Evolutionary conservation across 1,284 basidiomycete species (phyloP).

Genomic region (Xerocomus minutiporus): DNA sequence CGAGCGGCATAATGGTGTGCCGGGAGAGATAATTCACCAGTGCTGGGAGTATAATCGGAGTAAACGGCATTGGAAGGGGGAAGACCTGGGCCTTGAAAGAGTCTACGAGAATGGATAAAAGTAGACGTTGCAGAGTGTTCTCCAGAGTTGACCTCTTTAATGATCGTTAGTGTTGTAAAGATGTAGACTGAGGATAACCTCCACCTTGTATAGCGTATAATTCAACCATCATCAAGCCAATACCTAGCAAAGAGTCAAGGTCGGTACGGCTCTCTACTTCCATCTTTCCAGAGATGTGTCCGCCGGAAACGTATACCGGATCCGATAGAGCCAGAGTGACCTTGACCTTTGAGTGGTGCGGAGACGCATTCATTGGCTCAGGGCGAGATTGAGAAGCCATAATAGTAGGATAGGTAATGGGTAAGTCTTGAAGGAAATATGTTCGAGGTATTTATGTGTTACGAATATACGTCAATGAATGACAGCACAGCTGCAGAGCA

Average conservation of each 20-base stretch:
- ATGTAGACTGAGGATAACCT: not conserved
- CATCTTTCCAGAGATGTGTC: conserved; percentile 64
- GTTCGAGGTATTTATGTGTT: conserved; percentile 11
- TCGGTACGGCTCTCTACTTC: conserved; percentile 72
- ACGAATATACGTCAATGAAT: conserved; percentile 5
- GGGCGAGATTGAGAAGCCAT: conserved; percentile 37
- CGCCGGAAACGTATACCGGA: conserved; percentile 58
- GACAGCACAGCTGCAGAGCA: conserved; percentile 3
- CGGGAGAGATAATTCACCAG: conserved; percentile 55
- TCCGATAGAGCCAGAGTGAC: conserved; percentile 57
- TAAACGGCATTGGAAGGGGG: conserved; percentile 77
- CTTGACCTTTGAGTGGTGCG: conserved; percentile 70
- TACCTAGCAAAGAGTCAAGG: conserved; percentile 53
- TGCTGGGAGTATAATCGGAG: conserved; percentile 42
- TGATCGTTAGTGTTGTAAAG: conserved; percentile 2
- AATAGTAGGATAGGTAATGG: not conserved
- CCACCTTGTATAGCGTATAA: conserved; percentile 68
- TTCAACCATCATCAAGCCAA: conserved; percentile 71
- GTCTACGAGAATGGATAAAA: conserved; percentile 60
- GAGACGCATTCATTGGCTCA: conserved; percentile 75
- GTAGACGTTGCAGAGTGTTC: conserved; percentile 74
- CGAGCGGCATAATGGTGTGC: conserved; percentile 62
- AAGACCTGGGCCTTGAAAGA: conserved; percentile 74
- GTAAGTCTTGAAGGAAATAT: not conserved
- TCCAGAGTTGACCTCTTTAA: conserved; percentile 62